Evolutionary conservation across 176 grass and related monocot genomes (phyloP), one percentile per base, ranked within the genome.

Genomic region (Avena insularis): DNA sequence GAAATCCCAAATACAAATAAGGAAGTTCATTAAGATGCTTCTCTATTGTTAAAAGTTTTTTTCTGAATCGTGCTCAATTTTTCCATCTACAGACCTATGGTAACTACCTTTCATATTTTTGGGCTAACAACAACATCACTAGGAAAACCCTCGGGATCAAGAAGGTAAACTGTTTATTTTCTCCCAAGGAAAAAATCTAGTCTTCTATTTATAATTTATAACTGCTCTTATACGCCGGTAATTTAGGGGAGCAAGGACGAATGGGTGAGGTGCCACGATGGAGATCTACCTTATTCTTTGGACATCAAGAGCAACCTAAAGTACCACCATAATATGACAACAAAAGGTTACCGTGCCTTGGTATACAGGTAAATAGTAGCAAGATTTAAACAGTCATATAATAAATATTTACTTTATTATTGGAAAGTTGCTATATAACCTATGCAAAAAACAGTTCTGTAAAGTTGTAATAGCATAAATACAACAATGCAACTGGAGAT

Each of bases 291-390:
- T 58, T 90, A 82, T 79, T 12, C 21, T 9, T 0, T 0, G 0
- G 88, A 93, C 12, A 21, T 86, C 38, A 14, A 20, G 31, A 88
- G 85, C 33, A 79, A 0, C 38, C 58, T 90, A 54, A 82, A 82
- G 61, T 90, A 90, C 31, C 91, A 93, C 61, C 53, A 0, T 20
- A 93, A 90, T 33, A 2, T 93, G 6, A 88, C 91, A 2, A 78
- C 19, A 25, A 87, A 29, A 90, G 80, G 85, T 58, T 90, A 82
- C 23, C 88, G 85, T 27, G 88, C 78, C 14, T 19, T 93, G 6
- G 63, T 85, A n/a, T 90, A 88, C 17, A 88, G 88, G 91, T 90
- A 77, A 51, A 27, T 13, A 56, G 38, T 46, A 12, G 25, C 27
- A 46, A 13, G 19, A 47, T 48, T 73, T 6, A 23, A 3, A 58